phyloP scores from a whole-genome alignment of 768 basidiomycete species.

The Tephrocybe sp. region DNA sequence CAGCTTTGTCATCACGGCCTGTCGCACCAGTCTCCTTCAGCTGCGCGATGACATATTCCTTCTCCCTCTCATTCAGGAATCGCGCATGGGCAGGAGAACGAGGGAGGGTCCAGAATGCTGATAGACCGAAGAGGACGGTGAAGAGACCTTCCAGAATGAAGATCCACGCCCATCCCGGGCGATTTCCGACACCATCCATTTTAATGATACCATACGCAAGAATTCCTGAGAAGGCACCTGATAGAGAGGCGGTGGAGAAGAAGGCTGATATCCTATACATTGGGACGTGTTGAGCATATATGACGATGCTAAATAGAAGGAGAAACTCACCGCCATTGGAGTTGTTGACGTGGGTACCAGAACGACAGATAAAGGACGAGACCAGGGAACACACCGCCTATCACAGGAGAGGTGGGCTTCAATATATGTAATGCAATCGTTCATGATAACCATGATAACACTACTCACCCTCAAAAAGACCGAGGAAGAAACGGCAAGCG shows the following conservation, averaged over 20 bases:
- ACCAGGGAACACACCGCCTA: conserved; percentile 57
- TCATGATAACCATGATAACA: background rate
- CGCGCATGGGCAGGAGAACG: conserved; percentile 39
- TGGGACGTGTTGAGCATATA: conserved; percentile 33
- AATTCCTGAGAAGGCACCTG: conserved; percentile 68
- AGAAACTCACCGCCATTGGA: conserved; percentile 39
- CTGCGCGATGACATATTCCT: conserved; percentile 38
- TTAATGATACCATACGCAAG: conserved; percentile 64
- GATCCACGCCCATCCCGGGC: conserved; percentile 67
- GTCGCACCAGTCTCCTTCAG: conserved; percentile 39
- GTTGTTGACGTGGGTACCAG: conserved; percentile 48
- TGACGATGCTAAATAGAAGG: conserved; percentile 6
- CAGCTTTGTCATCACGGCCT: conserved; percentile 28
- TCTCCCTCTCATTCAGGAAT: conserved; percentile 53
- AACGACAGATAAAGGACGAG: conserved; percentile 57
- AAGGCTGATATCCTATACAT: conserved; percentile 41
- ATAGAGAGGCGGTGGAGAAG: conserved; percentile 52
- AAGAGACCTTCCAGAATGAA: conserved; percentile 67
- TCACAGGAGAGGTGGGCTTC: background rate
- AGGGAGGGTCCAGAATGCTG: conserved; percentile 48
- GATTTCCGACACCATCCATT: conserved; percentile 53
- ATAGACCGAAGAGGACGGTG: conserved; percentile 54
- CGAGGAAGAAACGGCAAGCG: conserved; percentile 49
- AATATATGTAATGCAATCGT: conserved; percentile 2
- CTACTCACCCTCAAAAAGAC: conserved; percentile 42